phyloP scores from a whole-genome alignment of 1,139 yeast species.

The Petasospora fabianii region DNA sequence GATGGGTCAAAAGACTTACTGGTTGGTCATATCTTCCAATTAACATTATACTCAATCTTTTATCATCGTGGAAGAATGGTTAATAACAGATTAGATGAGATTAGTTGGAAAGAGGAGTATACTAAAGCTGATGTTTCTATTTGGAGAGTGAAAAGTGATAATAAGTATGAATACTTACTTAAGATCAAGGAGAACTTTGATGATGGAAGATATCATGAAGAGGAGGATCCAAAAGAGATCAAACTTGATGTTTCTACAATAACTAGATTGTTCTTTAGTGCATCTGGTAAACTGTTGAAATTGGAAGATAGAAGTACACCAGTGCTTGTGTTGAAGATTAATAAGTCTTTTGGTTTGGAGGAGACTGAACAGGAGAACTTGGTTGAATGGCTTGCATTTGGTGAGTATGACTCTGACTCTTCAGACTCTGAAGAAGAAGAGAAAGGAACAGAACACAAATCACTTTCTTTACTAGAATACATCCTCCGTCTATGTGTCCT shows the following conservation, averaged over 20 bases:
- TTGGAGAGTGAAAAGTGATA: constrained; percentile 28
- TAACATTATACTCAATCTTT: constrained; percentile 62
- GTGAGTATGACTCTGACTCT: constrained; percentile 26
- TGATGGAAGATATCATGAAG: constrained; percentile 73
- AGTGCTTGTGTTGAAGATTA: constrained; percentile 59
- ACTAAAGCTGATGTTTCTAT: constrained; percentile 52
- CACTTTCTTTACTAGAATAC: constrained; percentile 64
- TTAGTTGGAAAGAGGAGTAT: constrained; percentile 74
- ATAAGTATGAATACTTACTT: constrained; percentile 41
- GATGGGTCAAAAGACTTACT: constrained; percentile 21
- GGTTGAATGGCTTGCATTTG: constrained; percentile 32
- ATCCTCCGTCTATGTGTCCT: constrained; percentile 57
- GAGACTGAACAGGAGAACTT: constrained; percentile 18
- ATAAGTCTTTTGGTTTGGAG: constrained; percentile 29
- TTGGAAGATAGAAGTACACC: constrained; percentile 66
- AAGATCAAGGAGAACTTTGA: constrained; percentile 56
- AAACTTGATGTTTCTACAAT: constrained; percentile 42
- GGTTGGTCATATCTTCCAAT: constrained; percentile 61
- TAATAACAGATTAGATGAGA: constrained; percentile 35
- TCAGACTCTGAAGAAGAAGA: constrained; percentile 12
- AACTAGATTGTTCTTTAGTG: constrained; percentile 62
- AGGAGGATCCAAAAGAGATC: constrained; percentile 37
- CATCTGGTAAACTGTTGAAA: constrained; percentile 64
- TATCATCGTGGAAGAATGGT: constrained; percentile 51
- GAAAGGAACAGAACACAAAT: constrained; percentile 20